These are phyloP conservation scores for Microascus cirrosus DNA, from an alignment of 2,329 filamentous ascomycete genomes.

Conservation along the genomic window DNA sequence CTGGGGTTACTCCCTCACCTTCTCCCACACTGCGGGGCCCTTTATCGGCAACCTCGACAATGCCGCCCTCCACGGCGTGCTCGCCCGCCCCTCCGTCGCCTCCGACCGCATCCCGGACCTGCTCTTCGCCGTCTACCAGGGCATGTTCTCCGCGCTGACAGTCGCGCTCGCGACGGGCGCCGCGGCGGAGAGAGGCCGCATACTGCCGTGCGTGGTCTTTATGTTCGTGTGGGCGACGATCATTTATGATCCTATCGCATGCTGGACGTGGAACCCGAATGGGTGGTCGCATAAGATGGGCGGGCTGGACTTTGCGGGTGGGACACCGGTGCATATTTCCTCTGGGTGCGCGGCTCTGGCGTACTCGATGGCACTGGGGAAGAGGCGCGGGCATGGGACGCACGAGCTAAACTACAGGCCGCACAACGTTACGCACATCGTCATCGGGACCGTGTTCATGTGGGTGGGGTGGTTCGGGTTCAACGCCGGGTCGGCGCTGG, in stretches of 20 bases:
- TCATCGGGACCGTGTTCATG: conserved; percentile 84
- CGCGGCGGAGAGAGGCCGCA: conserved; percentile 75
- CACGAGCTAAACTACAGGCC: conserved; percentile 85
- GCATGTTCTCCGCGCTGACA: conserved; percentile 80
- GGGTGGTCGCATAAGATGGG: conserved; percentile 76
- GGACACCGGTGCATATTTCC: conserved; percentile 81
- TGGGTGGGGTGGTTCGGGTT: conserved; percentile 97
- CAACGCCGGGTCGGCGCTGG: conserved; percentile 75
- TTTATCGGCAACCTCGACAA: conserved; percentile 74
- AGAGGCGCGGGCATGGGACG: conserved; percentile 72
- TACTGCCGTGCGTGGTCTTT: conserved; percentile 81
- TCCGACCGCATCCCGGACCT: conserved; percentile 67
- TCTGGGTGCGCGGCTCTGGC: conserved; percentile 76
- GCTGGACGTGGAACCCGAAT: conserved; percentile 83
- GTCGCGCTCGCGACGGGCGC: conserved; percentile 78
- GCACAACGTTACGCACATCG: conserved; percentile 87
- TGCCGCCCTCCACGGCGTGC: conserved; percentile 66
- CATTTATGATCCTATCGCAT: conserved; percentile 86
- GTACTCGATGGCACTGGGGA: conserved; percentile 86
- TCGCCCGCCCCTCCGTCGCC: conserved; percentile 65
- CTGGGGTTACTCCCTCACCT: conserved; percentile 77
- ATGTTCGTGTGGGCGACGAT: conserved; percentile 89
- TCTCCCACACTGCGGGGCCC: conserved; percentile 63
- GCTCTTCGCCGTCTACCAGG: conserved; percentile 75
- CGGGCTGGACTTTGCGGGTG: conserved; percentile 79